phyloP scores from a whole-genome alignment of 2,329 filamentous ascomycete species.

The Penicillium polonicum region DNA sequence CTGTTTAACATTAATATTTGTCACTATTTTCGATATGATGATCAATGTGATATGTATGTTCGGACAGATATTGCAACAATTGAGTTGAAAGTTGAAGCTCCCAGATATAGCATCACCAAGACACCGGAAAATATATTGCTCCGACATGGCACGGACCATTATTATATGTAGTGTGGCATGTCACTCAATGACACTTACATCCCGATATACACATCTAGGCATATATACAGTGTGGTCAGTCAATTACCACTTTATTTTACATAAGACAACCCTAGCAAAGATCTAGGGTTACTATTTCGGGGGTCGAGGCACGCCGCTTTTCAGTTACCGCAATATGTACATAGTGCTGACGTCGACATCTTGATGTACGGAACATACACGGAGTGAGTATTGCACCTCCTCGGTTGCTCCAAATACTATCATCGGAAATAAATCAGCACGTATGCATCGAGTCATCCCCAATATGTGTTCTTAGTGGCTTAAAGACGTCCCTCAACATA shows the following conservation, averaged over 20 bases:
- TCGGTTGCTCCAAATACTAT: not conserved
- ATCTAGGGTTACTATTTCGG: not conserved
- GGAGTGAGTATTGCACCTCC: not conserved
- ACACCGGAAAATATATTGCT: not conserved
- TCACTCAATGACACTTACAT: not conserved
- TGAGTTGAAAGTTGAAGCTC: not conserved
- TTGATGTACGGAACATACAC: not conserved
- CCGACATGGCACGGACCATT: not conserved
- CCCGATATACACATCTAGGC: not conserved
- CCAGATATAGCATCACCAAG: not conserved
- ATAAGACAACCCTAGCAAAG: not conserved
- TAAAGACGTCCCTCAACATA: not conserved
- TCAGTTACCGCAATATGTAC: not conserved
- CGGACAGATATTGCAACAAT: not conserved
- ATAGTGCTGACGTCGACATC: not conserved
- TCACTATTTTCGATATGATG: not conserved
- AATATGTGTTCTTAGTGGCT: not conserved
- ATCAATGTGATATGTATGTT: not conserved
- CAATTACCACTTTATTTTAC: not conserved
- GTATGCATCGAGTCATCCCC: not conserved
- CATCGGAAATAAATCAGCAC: no score
- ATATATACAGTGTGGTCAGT: not conserved
- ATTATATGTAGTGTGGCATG: no score
- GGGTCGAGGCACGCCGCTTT: not conserved
- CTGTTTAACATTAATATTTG: not conserved